Percentiles rank a stretch among this genome's conserved stretches.
Evolutionary conservation across 805 yeast genomes (phyloP).

Genomic region (Metschnikowia cerradonensis): DNA sequence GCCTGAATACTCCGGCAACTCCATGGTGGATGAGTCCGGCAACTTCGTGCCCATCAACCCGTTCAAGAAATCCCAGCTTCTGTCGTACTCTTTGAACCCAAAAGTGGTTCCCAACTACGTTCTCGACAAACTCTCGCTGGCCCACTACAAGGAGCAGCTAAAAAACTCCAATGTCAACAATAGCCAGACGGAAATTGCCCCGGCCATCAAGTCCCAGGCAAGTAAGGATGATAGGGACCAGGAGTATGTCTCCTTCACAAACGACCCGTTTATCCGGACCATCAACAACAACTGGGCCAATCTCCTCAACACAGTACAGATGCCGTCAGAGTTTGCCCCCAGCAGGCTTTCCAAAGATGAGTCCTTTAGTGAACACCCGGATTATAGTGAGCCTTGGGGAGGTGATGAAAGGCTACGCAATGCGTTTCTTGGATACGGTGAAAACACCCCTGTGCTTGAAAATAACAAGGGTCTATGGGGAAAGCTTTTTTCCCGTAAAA

Average conservation of each 20-base stretch:
- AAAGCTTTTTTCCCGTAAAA: constrained; percentile 9
- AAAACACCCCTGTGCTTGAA: constrained; percentile 24
- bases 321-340: constrained; percentile 37
- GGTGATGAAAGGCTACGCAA: constrained; percentile 62
- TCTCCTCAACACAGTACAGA: constrained; percentile 45
- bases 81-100: constrained; percentile 33
- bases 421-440: constrained; percentile 44
- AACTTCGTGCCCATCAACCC: constrained; percentile 19
- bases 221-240: constrained; percentile 21
- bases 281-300: constrained; percentile 49
- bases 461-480: constrained; percentile 15
- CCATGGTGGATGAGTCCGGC: constrained; percentile 10
- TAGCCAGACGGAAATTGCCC: constrained; percentile 11
- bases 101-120: constrained; percentile 60
- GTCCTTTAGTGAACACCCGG: constrained; percentile 33
- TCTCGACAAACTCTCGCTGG: constrained; percentile 48
- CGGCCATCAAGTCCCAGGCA: constrained; percentile 8
- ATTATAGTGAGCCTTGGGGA: constrained; percentile 55
- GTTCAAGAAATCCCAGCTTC: constrained; percentile 25
- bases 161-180: constrained; percentile 28
- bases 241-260: constrained; percentile 32
- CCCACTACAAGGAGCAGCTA: constrained; percentile 37
- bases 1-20: constrained; percentile 4
- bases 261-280: constrained; percentile 36
- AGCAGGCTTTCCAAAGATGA: constrained; percentile 26